Evolutionary conservation across 495 filamentous ascomycete species (phyloP).

Genomic region (Penicillium salamii): DNA sequence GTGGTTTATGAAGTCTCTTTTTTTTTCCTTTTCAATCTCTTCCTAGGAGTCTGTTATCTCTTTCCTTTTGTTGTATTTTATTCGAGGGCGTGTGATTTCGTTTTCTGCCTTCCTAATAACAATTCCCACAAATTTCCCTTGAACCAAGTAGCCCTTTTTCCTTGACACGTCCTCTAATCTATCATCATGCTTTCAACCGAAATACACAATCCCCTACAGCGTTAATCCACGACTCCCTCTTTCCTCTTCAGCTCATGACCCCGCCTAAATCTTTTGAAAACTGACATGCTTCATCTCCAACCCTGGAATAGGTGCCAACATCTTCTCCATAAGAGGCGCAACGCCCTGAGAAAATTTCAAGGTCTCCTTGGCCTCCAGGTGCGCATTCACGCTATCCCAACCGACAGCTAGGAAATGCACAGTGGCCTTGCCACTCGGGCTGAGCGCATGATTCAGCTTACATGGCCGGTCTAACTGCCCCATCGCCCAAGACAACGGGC

Average conservation of each 20-base stretch:
- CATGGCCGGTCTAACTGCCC: constrained; percentile 43
- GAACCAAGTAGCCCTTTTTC: constrained; percentile 15
- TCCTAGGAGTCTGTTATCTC: constrained; percentile 15
- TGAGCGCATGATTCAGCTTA: constrained; percentile 32
- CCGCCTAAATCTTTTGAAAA: constrained; percentile 30
- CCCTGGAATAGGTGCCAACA: constrained; percentile 32
- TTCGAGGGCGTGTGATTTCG: constrained; percentile 32
- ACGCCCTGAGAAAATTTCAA: constrained; percentile 42
- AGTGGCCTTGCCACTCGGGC: constrained; percentile 35
- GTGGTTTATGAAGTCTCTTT: constrained; percentile 34
- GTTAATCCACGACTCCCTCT: neutral
- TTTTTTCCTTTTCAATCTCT: constrained; percentile 16
- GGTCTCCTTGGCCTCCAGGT: constrained; percentile 44
- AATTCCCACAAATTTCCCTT: constrained; percentile 20
- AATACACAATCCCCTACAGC: neutral
- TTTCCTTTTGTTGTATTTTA: constrained; percentile 42
- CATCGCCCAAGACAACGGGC: constrained; percentile 40
- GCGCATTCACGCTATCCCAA: constrained; percentile 54
- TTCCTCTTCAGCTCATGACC: too few species aligned
- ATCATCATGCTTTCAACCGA: neutral
- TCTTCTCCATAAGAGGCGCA: constrained; percentile 34
- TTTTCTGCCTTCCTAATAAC: constrained; percentile 19
- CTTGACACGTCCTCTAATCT: constrained; percentile 2
- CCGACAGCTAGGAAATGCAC: constrained; percentile 43
- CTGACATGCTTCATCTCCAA: constrained; percentile 45